Conservation (phyloP, 495 filamentous ascomycete genomes). For the Geoglossum glabrum region DNA sequence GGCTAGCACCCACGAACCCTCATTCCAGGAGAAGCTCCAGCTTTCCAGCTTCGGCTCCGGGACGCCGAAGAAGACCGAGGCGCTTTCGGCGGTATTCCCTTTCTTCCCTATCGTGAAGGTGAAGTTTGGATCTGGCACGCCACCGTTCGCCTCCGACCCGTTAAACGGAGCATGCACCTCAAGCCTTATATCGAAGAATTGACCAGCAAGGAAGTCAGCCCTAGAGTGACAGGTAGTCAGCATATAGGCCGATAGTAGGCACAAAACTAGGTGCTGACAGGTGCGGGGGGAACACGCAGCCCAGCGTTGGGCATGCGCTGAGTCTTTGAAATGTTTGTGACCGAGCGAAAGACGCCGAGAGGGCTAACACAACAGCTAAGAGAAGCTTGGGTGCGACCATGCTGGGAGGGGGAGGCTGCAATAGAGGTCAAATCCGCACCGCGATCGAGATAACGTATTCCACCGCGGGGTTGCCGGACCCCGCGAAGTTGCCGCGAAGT, state of each 20-base stretch:
- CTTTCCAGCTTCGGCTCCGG: conserved; percentile 40
- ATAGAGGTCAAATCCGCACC: too few relatives aligned
- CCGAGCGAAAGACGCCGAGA: neutral
- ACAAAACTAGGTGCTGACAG: conserved; percentile 25
- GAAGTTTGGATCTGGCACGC: conserved; percentile 42
- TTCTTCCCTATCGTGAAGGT: conserved; percentile 46
- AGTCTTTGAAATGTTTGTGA: conserved; percentile 52
- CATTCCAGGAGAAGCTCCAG: conserved; percentile 54
- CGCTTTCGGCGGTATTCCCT: conserved; percentile 24
- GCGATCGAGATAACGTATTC: too few relatives aligned
- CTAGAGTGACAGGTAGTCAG: conserved; percentile 9
- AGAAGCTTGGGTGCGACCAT: neutral
- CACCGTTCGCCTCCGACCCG: conserved; percentile 44
- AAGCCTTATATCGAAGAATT: conserved; percentile 56
- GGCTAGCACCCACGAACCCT: conserved; percentile 21
- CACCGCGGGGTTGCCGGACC: too few relatives aligned
- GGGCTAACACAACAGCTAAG: neutral
- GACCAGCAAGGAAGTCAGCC: conserved; percentile 50
- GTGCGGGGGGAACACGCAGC: conserved; percentile 56
- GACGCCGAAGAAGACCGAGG: conserved; percentile 37
- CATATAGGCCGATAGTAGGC: neutral
- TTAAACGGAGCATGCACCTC: conserved; percentile 61
- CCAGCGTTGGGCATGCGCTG: conserved; percentile 48
- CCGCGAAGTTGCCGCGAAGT: too few relatives aligned
- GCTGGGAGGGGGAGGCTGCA: too few relatives aligned